Evolutionary conservation across 768 basidiomycete genomes (phyloP), one percentile per base, ranked within the genome.

Genomic region (Boletellus emodensis): DNA sequence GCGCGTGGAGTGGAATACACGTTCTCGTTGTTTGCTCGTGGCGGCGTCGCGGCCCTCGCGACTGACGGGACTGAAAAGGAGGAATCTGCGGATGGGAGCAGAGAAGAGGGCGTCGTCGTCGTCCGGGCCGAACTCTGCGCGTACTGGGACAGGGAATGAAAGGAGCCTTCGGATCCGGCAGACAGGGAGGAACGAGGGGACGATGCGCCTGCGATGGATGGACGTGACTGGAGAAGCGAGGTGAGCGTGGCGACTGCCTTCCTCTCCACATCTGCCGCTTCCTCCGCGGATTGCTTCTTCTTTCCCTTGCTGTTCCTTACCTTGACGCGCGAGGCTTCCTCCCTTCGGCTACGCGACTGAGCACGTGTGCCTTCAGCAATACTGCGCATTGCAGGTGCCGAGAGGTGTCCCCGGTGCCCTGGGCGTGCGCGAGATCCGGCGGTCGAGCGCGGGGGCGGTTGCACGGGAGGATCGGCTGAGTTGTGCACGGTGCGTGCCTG

Each of bases 221-320:
- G 81, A 42, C 82, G 75, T 49, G 85, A 78, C 52, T 84, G 79
- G 51, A 86, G 73, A 48, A 90, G 73, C 11, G 82, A 83, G 0
- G 89, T 90, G 56, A 91, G 72, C 9, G 89, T 87, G 24, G 84
- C 86, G 7, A 88, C 89, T 36, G 88, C 89, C 65, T 90, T 86
- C 79, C 90, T 85, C 65, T 89, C 87, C 44, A 85, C 74, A 58
- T 84, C 84, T 40, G 57, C 57, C 15, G 63, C 55, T 55, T 59
- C 57, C 63, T 63, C 68, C 47, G 54, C 61, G 58, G 57, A 61
- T 55, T 71, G 69, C 52, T 73, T 80, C 44, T 69, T 73, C 55
- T 82, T 81, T 55, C 79, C 75, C 65, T 77, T 82, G 56, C 73
- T 71, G 34, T 72, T 63, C 46, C 63, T 66, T 44, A 65, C 58